Percentiles rank a stretch among this genome's conserved stretches.
These are phyloP conservation scores for Echria macrotheca DNA, from an alignment of 495 filamentous ascomycete genomes.

Conservation along the genomic window DNA sequence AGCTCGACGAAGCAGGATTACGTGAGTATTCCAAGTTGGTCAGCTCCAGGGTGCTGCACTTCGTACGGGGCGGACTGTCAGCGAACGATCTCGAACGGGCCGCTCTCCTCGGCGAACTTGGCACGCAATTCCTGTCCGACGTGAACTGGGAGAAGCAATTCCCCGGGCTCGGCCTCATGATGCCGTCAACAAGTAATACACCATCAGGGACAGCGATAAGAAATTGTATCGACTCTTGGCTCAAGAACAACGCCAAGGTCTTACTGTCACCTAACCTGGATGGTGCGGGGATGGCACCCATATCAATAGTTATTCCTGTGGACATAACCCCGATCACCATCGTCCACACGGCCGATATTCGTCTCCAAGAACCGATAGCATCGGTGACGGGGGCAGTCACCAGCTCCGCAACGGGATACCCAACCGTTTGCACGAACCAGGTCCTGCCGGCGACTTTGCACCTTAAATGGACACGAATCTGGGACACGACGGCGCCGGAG, in stretches of 20 bases:
- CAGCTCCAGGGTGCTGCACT: slow-evolving; percentile 43
- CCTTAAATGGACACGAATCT: slow-evolving; percentile 72
- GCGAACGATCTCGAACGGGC: slow-evolving; percentile 56
- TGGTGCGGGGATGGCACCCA: slow-evolving; percentile 14
- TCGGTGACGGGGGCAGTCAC: slow-evolving; percentile 24
- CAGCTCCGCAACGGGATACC: slow-evolving; percentile 12
- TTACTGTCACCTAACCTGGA: slow-evolving; percentile 19
- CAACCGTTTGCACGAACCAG: slow-evolving; percentile 58
- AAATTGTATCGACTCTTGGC: slow-evolving; percentile 36
- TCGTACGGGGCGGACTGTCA: slow-evolving; percentile 47
- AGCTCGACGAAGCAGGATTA: slow-evolving; percentile 37
- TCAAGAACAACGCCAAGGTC: slow-evolving; percentile 30
- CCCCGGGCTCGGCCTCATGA: slow-evolving; percentile 33
- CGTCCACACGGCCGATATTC: slow-evolving; percentile 76
- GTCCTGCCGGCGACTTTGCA: slow-evolving; percentile 63
- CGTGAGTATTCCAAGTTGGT: slow-evolving; percentile 43
- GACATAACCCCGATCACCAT: slow-evolving; percentile 82
- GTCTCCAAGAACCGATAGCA: slow-evolving; percentile 38
- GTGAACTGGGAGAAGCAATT: slow-evolving; percentile 40
- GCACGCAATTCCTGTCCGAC: slow-evolving; percentile 33
- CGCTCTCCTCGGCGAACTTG: slow-evolving; percentile 46
- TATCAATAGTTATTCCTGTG: slow-evolving; percentile 64
- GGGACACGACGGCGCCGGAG: slow-evolving; percentile 48
- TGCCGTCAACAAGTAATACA: slow-evolving; percentile 14
- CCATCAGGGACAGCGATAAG: slow-evolving; percentile 25